A percentile compares a stretch with the other conserved stretches of the same genome.
Conservation (phyloP, 2,329 filamentous ascomycete genomes). For the Trichoderma aggressivum region DNA sequence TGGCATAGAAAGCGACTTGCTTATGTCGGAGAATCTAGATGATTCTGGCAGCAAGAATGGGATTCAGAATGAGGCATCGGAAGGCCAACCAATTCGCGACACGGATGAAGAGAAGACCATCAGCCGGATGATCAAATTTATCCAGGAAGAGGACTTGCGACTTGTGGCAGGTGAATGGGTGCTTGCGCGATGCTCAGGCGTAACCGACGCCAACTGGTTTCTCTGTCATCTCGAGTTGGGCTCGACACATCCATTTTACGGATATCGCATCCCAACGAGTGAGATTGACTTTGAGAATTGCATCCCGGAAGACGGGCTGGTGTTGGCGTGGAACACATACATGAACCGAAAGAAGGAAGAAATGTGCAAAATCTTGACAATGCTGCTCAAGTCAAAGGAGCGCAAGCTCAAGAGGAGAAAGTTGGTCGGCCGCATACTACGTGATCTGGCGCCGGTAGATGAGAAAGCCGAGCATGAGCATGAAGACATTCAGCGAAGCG, state of each 20-base stretch:
- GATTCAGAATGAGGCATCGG: not conserved
- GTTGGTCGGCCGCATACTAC: not conserved
- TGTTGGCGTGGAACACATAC: slow-evolving; percentile 15
- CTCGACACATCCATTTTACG: slow-evolving; percentile 18
- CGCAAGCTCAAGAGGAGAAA: slow-evolving; percentile 5
- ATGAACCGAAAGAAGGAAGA: slow-evolving; percentile 20
- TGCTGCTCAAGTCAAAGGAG: slow-evolving; percentile 4
- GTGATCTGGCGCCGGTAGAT: not conserved
- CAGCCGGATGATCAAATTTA: slow-evolving; percentile 16
- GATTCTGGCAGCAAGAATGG: not conserved
- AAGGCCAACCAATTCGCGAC: not conserved
- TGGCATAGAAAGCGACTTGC: not conserved
- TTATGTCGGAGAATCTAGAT: not conserved
- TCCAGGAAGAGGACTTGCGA: slow-evolving; percentile 13
- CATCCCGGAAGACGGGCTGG: slow-evolving; percentile 1
- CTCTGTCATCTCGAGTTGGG: slow-evolving; percentile 19
- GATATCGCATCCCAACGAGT: slow-evolving; percentile 15
- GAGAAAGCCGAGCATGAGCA: not conserved
- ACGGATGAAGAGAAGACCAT: slow-evolving; percentile 7
- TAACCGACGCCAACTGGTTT: slow-evolving; percentile 18
- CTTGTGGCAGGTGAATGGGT: slow-evolving; percentile 20
- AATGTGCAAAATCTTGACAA: slow-evolving; percentile 16
- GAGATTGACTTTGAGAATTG: slow-evolving; percentile 17
- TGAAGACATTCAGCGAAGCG: not conserved
- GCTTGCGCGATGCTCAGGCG: slow-evolving; percentile 14